Evolutionary conservation across 192 early-diverging fungal genomes (phyloP).

Genomic region (Allomyces macrogynus): DNA sequence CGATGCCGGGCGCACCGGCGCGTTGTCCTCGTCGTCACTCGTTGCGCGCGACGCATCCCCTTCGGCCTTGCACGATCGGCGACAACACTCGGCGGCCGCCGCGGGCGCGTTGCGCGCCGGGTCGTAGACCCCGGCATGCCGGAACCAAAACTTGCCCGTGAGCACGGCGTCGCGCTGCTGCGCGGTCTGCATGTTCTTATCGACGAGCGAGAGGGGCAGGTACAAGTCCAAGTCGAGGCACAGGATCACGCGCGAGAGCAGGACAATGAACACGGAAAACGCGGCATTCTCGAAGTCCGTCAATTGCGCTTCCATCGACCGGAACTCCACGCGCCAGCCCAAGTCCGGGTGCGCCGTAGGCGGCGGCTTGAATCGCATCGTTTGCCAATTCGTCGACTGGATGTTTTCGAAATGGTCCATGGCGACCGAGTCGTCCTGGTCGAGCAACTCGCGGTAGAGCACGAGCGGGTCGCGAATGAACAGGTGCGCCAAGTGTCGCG

Average conservation of each 20-base stretch:
- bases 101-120: background rate
- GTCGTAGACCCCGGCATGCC: conserved; percentile 6
- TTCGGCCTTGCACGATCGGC: background rate
- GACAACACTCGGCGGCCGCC: background rate
- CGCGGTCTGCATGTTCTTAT: conserved; percentile 80
- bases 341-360: conserved; percentile 63
- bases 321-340: conserved; percentile 97
- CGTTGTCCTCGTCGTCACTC: too few species aligned
- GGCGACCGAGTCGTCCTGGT: conserved; percentile 60
- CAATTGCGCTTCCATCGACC: conserved; percentile 87
- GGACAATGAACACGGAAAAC: conserved; percentile 78
- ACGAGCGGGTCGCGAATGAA: conserved; percentile 98
- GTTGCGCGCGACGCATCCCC: background rate
- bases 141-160: conserved; percentile 73
- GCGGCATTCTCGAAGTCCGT: conserved; percentile 96
- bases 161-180: conserved; percentile 65
- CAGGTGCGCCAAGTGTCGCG: conserved; percentile 80
- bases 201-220: conserved; percentile 85
- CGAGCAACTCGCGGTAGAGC: conserved; percentile 71
- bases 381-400: conserved; percentile 99
- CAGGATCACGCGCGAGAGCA: conserved; percentile 70
- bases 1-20: too few species aligned
- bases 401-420: conserved; percentile 97
- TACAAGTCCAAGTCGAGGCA: conserved; percentile 86
- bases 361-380: conserved; percentile 95